Evolutionary conservation across 805 yeast genomes (phyloP).

Genomic region (Zygoascus flipseniorum): DNA sequence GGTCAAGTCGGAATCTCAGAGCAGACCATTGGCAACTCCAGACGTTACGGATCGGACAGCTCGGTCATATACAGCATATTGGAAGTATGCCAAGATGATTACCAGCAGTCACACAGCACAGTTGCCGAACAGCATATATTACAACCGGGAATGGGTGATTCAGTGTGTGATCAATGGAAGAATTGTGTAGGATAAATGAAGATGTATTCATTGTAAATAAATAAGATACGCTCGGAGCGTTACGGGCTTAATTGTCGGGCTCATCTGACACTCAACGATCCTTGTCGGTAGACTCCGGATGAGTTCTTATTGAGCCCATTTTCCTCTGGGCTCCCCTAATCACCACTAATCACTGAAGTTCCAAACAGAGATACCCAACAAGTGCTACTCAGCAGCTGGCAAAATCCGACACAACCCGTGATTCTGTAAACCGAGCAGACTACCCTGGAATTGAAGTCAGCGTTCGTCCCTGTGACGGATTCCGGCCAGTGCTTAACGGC

Average conservation of each 20-base stretch:
- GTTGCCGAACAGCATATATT: constrained; percentile 7
- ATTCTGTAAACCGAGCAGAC: neutral
- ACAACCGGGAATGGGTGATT: constrained; percentile 24
- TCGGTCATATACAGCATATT: constrained; percentile 10
- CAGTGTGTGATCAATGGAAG: constrained; percentile 26
- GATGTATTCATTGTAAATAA: no score
- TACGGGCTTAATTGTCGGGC: constrained; percentile 3
- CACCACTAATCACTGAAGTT: constrained; percentile 3
- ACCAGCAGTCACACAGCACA: constrained; percentile 1
- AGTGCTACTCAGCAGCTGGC: neutral
- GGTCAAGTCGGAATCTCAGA: constrained; percentile 1
- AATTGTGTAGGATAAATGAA: constrained; percentile 12
- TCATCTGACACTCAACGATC: constrained; percentile 12
- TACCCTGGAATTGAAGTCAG: neutral
- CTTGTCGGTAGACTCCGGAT: constrained; percentile 7
- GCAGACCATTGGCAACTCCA: neutral
- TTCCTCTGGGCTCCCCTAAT: constrained; percentile 9
- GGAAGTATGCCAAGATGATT: neutral
- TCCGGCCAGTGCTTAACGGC: neutral
- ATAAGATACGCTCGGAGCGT: no score
- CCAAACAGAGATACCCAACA: neutral
- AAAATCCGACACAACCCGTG: neutral
- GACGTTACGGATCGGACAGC: constrained; percentile 7
- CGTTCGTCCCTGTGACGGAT: neutral
- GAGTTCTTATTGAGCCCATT: constrained; percentile 10